These are phyloP conservation scores for Cercospora beticola DNA, from an alignment of 2,329 filamentous ascomycete species.

Conservation along the genomic window DNA sequence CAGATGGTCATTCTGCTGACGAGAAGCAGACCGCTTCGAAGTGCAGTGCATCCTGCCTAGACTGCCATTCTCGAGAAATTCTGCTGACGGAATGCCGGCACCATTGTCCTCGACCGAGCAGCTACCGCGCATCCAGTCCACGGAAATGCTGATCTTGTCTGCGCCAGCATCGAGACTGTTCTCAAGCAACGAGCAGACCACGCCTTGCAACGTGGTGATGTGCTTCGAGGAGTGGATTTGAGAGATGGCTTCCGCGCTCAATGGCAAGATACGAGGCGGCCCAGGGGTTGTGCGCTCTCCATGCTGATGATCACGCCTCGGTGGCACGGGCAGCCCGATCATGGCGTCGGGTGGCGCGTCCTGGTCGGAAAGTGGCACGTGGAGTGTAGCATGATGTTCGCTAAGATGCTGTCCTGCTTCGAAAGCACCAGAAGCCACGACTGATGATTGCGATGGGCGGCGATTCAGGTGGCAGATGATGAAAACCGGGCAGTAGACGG, in stretches of 20 bases:
- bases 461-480: background rate
- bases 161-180: constrained; percentile 84
- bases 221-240: constrained; percentile 83
- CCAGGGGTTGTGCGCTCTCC: constrained; percentile 5
- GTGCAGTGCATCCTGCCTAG: constrained; percentile 69
- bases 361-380: constrained; percentile 12
- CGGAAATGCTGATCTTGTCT: constrained; percentile 63
- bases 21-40: constrained; percentile 62
- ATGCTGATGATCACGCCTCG: background rate
- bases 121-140: constrained; percentile 73
- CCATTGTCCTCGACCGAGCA: constrained; percentile 87
- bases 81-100: constrained; percentile 67
- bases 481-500: background rate
- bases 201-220: constrained; percentile 71
- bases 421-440: constrained; percentile 17
- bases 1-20: constrained; percentile 26
- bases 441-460: background rate
- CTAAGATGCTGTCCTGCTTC: constrained; percentile 9
- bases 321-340: constrained; percentile 1
- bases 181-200: constrained; percentile 69
- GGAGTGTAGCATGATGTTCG: constrained; percentile 15
- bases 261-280: constrained; percentile 28
- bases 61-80: constrained; percentile 70
- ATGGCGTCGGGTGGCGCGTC: constrained; percentile 18
- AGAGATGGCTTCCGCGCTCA: constrained; percentile 38